These are phyloP conservation scores for Aspergillus sp. DNA, from an alignment of 2,329 filamentous ascomycete species.

Conservation along the genomic window DNA sequence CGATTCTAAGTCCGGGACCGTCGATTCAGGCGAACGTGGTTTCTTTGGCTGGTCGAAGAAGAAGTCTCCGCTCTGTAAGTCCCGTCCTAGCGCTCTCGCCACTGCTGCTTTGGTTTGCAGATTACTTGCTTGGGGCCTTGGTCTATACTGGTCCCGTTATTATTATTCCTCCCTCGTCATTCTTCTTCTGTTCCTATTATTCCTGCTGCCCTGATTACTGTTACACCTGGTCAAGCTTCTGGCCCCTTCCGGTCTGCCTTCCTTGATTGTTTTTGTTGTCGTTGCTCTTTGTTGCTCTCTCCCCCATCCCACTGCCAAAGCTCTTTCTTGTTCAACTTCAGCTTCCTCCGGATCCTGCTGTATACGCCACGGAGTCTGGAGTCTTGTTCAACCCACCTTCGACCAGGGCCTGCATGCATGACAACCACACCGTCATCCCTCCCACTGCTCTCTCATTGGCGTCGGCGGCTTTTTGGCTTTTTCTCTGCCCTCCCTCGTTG, in stretches of 20 bases:
- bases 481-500: conserved; percentile 21
- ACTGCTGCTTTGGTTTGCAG: not conserved
- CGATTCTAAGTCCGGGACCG: conserved; percentile 37
- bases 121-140: not conserved
- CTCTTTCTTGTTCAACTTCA: not conserved
- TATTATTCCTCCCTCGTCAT: conserved; percentile 7
- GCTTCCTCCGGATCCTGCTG: conserved; percentile 1
- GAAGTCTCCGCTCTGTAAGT: conserved; percentile 32
- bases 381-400: conserved; percentile 6
- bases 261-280: conserved; percentile 1
- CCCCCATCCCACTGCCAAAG: too few species aligned
- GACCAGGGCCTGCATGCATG: conserved; percentile 11
- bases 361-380: conserved; percentile 14
- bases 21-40: conserved; percentile 35
- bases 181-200: conserved; percentile 2
- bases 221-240: conserved; percentile 4
- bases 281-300: not conserved
- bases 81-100: conserved; percentile 11
- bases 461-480: conserved; percentile 6
- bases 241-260: conserved; percentile 7
- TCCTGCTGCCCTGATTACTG: conserved; percentile 8
- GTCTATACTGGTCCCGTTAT: conserved; percentile 7
- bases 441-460: conserved; percentile 10
- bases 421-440: conserved; percentile 12
- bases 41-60: conserved; percentile 39